Base-by-base conservation (phyloP, 805 yeast species). In the Saccharomycopsis schoenii region DNA sequence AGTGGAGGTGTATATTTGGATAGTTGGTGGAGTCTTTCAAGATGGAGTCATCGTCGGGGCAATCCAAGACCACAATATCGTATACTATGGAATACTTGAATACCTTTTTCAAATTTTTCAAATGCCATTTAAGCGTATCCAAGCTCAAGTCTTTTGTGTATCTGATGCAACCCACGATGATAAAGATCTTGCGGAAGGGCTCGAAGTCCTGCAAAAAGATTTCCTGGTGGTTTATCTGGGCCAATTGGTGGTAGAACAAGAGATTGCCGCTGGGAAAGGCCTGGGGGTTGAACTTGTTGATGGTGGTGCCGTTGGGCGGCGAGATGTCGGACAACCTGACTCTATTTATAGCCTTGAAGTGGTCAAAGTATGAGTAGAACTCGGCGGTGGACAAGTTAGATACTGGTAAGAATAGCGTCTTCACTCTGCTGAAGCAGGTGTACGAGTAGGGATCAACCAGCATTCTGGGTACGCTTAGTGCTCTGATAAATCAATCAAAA, bases 141-240 rank as follows among this genome's bases (percentile, higher is more conserved):
- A 70, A 58, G 9, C 67, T 68, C 4, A 65, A 54, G 12, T 50
- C 54, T 4, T 65, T 67, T 8, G 62, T 59, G 60, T 70, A 70
- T 34, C 75, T 73, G 1, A 72, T 69, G 29, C 83, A 65, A 3
- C 84, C 86, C 55, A 83, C 69, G 4, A 85, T 83, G 8, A 86
- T 77, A 66, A 89, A 82, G 0, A 88, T 83, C 68, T 90, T 89
- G 58, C 97, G 74, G 72, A 81, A 90, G 0, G 97, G 96, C 72
- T 94, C 97, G 65, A 93, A 83, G 71, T 93, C 98, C 66, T 87
- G 89, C 51, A 93, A 74, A 59, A 87, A 85, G 6, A 84, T 72
- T 34, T 86, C 78, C 50, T 82, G 84, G n/a, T 77, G 77, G 60
- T 82, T 85, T 1, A 80, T 74, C 6, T 73, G 68, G 0, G 80